Conservation (phyloP, 257 asterid genomes). For the Salvia hispanica region DNA sequence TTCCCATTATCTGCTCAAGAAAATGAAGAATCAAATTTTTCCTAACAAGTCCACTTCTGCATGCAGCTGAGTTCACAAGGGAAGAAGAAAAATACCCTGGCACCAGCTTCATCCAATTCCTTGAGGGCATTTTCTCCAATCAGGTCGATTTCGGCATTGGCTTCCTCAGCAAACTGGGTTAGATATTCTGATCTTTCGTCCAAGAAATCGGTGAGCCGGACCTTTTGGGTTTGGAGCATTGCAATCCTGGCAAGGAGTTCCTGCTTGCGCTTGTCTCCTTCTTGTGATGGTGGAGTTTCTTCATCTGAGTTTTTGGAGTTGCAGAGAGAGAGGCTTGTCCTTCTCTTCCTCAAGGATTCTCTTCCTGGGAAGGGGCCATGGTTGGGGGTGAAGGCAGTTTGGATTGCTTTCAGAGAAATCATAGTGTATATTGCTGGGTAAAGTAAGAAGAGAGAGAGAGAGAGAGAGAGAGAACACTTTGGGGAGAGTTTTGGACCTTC, state of each 20-base stretch:
- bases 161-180: slow-evolving; percentile 88
- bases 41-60: not conserved
- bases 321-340: slow-evolving; percentile 39
- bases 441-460: slow-evolving; percentile 4
- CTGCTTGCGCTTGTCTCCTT: slow-evolving; percentile 68
- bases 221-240: slow-evolving; percentile 83
- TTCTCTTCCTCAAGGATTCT: slow-evolving; percentile 42
- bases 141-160: slow-evolving; percentile 80
- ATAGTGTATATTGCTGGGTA: slow-evolving; percentile 34
- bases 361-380: slow-evolving; percentile 40
- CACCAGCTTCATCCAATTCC: slow-evolving; percentile 82
- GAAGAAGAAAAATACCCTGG: slow-evolving; percentile 51
- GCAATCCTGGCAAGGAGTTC: slow-evolving; percentile 85
- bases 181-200: slow-evolving; percentile 78
- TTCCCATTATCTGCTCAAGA: slow-evolving; percentile 79
- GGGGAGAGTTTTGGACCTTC: slow-evolving; percentile 47
- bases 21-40: slow-evolving; percentile 25
- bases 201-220: slow-evolving; percentile 75
- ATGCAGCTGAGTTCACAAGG: not conserved
- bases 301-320: slow-evolving; percentile 52
- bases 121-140: slow-evolving; percentile 84
- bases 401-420: slow-evolving; percentile 70
- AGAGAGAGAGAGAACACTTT: not conserved
- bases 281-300: slow-evolving; percentile 47
- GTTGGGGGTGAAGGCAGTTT: slow-evolving; percentile 49